Conservation (phyloP, 2,329 filamentous ascomycete genomes). For the Aspergillus eucalypticola region DNA sequence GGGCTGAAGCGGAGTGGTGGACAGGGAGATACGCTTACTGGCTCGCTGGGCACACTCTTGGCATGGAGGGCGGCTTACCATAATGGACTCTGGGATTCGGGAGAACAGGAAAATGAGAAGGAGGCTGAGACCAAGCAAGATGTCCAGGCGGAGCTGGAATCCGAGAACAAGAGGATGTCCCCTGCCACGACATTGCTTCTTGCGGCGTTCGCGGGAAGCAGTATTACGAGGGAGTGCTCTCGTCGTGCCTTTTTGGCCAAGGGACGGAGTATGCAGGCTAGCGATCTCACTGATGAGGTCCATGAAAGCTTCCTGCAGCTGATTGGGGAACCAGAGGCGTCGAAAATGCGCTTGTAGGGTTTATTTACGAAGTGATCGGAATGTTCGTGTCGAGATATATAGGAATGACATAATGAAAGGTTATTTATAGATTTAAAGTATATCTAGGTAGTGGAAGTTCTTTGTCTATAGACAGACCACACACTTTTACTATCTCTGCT, state of each 20-base stretch:
- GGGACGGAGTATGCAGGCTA: constrained; percentile 86
- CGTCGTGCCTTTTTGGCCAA: constrained; percentile 81
- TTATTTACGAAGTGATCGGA: background rate
- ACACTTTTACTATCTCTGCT: background rate
- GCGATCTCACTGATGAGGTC: constrained; percentile 88
- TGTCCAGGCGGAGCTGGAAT: constrained; percentile 43
- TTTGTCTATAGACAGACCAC: background rate
- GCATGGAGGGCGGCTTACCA: constrained; percentile 87
- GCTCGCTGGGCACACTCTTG: constrained; percentile 81
- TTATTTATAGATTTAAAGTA: background rate
- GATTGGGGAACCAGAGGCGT: constrained; percentile 68
- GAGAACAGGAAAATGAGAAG: constrained; percentile 34
- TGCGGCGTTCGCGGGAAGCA: constrained; percentile 82
- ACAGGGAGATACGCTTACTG: constrained; percentile 93
- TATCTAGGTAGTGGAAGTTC: background rate
- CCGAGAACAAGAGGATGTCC: constrained; percentile 57
- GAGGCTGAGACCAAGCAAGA: constrained; percentile 42
- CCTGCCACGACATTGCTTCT: constrained; percentile 65
- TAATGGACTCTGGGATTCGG: constrained; percentile 71
- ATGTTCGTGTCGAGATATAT: background rate
- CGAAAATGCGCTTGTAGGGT: constrained; percentile 35
- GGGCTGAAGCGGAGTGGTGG: constrained; percentile 89
- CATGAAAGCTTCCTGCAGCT: constrained; percentile 76
- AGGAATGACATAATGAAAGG: background rate
- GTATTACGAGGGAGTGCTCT: constrained; percentile 88